These are phyloP conservation scores for Lipomyces oligophaga DNA, from an alignment of 805 yeast genomes.

Conservation along the genomic window DNA sequence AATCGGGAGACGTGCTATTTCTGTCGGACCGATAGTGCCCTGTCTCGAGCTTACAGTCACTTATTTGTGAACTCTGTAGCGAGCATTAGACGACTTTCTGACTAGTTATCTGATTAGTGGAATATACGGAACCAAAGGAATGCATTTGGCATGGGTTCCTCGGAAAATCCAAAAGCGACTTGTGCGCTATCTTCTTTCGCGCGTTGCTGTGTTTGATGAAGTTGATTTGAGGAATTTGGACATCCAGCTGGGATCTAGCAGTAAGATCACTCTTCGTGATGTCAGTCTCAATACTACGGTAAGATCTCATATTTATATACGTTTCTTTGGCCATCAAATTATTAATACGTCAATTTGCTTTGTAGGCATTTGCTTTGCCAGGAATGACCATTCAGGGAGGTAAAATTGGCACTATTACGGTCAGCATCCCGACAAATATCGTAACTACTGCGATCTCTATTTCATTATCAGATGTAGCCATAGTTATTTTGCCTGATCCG, in stretches of 20 bases:
- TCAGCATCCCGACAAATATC: slow-evolving; percentile 35
- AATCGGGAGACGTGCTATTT: too few species aligned
- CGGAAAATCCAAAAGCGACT: slow-evolving; percentile 80
- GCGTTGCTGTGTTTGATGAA: slow-evolving; percentile 74
- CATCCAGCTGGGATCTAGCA: slow-evolving; percentile 63
- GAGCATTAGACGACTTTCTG: too few species aligned
- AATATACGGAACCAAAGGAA: neutral
- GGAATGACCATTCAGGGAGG: slow-evolving; percentile 29
- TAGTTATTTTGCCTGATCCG: slow-evolving; percentile 44
- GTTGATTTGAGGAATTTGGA: slow-evolving; percentile 78
- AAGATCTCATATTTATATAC: neutral
- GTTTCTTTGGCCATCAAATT: neutral
- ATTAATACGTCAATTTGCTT: neutral
- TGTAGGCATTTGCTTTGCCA: slow-evolving; percentile 26
- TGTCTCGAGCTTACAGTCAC: too few species aligned
- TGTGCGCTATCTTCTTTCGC: slow-evolving; percentile 73
- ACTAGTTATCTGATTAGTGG: too few species aligned
- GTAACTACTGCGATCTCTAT: slow-evolving; percentile 53
- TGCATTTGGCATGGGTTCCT: slow-evolving; percentile 60
- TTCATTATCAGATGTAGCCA: slow-evolving; percentile 52
- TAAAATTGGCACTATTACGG: slow-evolving; percentile 17
- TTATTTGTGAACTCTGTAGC: too few species aligned
- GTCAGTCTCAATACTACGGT: slow-evolving; percentile 28
- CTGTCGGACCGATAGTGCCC: too few species aligned
- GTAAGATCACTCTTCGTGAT: slow-evolving; percentile 35